Evolutionary conservation across 2,329 filamentous ascomycete species (phyloP), one percentile per base, ranked within the genome.

Genomic region (Penicillium sp.): DNA sequence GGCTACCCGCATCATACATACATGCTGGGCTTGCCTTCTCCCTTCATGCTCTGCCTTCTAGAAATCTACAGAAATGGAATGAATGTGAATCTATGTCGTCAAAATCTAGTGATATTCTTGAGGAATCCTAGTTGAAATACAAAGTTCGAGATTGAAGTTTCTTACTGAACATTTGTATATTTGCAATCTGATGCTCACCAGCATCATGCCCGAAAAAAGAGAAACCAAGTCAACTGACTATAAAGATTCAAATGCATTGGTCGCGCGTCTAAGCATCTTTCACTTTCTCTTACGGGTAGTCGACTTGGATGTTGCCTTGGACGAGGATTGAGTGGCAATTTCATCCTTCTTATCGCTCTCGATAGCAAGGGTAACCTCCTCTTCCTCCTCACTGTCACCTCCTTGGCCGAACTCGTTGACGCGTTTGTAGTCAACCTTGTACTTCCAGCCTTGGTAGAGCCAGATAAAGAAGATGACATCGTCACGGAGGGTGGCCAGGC

Each of bases 391-490:
- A 22, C 89, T 87, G n/a, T 95, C 92, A n/a, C 93, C 93, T 30
- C 92, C 93, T 77, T 97, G 93, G 8, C 93, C 93, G 67, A 97
- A 99, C 72, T 99, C 93, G 70, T 99, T 99, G 66, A 99, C 87
- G 55, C 93, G 83, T 10, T 80, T 86, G 74, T 92, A 93, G 71
- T 99, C 93, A 54, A 93, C 79, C 74, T 86, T 89, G 77, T 99
- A 99, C 46, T 86, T 86, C 81, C 84, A 99, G 53, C 86, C 82
- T 75, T 99, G 93, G 73, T 99, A 99, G 3, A 99, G 62, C 74
- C 96, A 99, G 51, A 99, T 80, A 68, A 99, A 99, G 79, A 99
- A 99, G 67, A 99, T 97, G 58, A 99, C 79, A 65, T 99, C 93
- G 68, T 99, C 93, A 53, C 93, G 81, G 56, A 99, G 80, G 0